Evolutionary conservation across 345 rosid species (phyloP).

Genomic region (Pistacia atlantica): DNA sequence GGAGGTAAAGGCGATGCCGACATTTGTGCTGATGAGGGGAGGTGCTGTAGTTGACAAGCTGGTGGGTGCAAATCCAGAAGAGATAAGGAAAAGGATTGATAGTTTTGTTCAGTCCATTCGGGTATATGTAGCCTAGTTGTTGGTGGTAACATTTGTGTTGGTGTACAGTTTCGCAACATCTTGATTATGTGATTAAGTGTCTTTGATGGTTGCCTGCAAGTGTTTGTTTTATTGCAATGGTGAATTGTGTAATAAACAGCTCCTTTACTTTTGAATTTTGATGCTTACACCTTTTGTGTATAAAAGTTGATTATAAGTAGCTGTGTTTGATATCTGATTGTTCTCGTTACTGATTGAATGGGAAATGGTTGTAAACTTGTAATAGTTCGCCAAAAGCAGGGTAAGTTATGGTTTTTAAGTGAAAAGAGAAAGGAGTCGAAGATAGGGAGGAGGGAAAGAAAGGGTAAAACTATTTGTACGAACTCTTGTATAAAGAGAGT

Average conservation of each 20-base stretch:
- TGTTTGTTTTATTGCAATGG: neutral
- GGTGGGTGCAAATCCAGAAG: constrained; percentile 91
- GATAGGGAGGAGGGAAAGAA: no score
- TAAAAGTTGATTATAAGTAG: neutral
- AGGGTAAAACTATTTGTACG: no score
- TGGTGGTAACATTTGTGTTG: neutral
- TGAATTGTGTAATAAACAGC: neutral
- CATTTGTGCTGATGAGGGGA: constrained; percentile 72
- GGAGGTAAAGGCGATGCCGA: constrained; percentile 94
- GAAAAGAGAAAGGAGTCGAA: no score
- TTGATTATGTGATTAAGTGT: constrained; percentile 19
- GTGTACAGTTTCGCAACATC: constrained; percentile 1
- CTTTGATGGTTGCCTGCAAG: neutral
- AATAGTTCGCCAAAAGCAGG: no score
- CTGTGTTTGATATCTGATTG: neutral
- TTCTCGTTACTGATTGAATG: neutral
- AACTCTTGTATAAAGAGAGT: no score
- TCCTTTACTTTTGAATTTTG: neutral
- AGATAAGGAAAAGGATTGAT: constrained; percentile 79
- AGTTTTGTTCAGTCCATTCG: constrained; percentile 63
- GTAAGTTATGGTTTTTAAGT: no score
- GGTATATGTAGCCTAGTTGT: constrained; percentile 26
- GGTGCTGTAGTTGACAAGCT: constrained; percentile 65
- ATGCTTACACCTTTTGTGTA: neutral
- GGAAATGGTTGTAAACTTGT: neutral